Percentiles rank a stretch among this genome's conserved stretches.
Evolutionary conservation across 192 early-diverging fungal species (phyloP).

Genomic region (Rhizophagus sp.): DNA sequence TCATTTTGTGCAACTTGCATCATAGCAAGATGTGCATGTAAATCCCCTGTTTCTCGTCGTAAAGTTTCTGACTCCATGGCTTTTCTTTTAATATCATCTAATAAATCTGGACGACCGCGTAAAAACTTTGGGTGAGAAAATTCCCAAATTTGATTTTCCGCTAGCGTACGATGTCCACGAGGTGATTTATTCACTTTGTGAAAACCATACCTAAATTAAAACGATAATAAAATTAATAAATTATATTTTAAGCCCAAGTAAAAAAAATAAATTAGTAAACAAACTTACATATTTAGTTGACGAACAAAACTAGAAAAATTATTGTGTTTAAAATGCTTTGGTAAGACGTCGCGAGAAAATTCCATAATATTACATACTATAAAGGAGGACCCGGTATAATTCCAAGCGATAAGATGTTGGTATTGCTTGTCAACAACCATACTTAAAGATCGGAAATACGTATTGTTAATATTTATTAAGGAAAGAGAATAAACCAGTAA

Average conservation of each 20-base stretch:
- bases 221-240: background rate
- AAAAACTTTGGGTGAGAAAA: slow-evolving; percentile 84
- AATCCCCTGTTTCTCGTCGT: slow-evolving; percentile 73
- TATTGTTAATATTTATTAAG: slow-evolving; percentile 1
- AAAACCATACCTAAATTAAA: slow-evolving; percentile 68
- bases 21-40: slow-evolving; percentile 74
- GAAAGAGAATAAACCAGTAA: background rate
- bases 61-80: slow-evolving; percentile 81
- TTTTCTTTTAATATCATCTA: slow-evolving; percentile 92
- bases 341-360: slow-evolving; percentile 86
- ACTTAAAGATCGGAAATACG: slow-evolving; percentile 32
- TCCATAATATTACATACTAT: slow-evolving; percentile 90
- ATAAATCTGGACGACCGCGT: slow-evolving; percentile 71
- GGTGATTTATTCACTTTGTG: slow-evolving; percentile 93
- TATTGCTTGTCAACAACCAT: slow-evolving; percentile 88
- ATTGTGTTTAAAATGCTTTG: slow-evolving; percentile 93
- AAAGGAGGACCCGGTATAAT: slow-evolving; percentile 84
- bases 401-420: slow-evolving; percentile 90
- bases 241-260: background rate
- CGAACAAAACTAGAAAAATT: slow-evolving; percentile 91
- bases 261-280: background rate
- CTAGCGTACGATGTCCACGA: slow-evolving; percentile 77
- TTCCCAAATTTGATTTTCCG: slow-evolving; percentile 92
- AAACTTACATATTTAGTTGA: slow-evolving; percentile 76
- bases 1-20: slow-evolving; percentile 76